Base-by-base conservation (phyloP, 441 rosid species). In the Pelargonium australe region DNA sequence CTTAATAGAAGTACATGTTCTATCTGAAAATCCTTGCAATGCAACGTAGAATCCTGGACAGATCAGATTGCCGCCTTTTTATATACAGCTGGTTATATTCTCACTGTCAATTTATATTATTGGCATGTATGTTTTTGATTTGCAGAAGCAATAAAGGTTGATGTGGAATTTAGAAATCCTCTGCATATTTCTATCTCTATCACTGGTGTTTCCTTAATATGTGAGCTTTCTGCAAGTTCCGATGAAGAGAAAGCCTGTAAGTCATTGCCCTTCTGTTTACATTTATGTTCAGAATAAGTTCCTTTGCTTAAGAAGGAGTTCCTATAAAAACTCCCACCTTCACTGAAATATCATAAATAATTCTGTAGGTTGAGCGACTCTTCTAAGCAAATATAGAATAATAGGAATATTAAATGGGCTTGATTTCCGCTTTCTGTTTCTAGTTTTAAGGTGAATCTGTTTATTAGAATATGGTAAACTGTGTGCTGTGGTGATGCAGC, bases 91-190 rank as follows among this genome's bases (percentile, higher is more conserved):
- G 45, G 51, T 34, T 40, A 66, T 5, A 8, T 57, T 14, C 31
- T 23, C 62, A 71, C 12, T 60, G 63, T 16, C 63, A 57, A 41
- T 63, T 14, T 71, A 43, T 61, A 10, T 43, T 25, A 11, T 51
- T 45, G 17, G 13, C 40, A 19, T 61, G 14, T 61, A 23, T n/a
- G 43, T 65, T 60, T 65, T 74, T 16, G 19, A 9, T 74, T 74
- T 84, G 82, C 95, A 95, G 98, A 95, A 83, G 80, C 94, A 28
- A 82, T 92, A 78, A 84, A 79, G 81, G 86, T 92, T 71, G 86
- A 72, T 76, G 70, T 92, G 65, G 92, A 87, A 81, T 87, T 95
- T 77, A 82, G 78, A 80, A 95, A 95, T 72, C 97, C 98, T 66
- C 79, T 92, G 76, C 87, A 87, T 76, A 80, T 90, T 64, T 80